Percentiles rank a stretch among this genome's conserved stretches.
Conservation (phyloP, 2,329 filamentous ascomycete genomes). For the Aspergillus awamori region DNA sequence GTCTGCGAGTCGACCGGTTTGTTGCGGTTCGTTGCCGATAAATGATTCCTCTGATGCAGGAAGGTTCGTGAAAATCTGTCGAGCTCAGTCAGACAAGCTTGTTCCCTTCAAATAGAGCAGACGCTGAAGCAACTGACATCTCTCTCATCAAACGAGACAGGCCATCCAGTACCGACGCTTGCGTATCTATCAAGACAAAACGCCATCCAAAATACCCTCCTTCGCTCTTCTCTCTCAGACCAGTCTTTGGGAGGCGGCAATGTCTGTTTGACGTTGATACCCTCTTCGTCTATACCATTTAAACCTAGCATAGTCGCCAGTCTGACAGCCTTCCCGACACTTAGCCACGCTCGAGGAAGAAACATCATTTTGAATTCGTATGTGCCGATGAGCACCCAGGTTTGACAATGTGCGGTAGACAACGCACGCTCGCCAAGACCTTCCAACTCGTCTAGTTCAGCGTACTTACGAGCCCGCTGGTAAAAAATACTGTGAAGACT, state of each 20-base stretch:
- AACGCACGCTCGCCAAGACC: constrained; percentile 89
- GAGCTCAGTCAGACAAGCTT: constrained; percentile 23
- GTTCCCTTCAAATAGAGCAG: neutral
- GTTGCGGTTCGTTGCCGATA: constrained; percentile 74
- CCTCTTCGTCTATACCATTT: constrained; percentile 79
- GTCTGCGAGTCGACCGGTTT: constrained; percentile 65
- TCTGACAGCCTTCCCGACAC: constrained; percentile 77
- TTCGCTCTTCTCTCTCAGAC: constrained; percentile 89
- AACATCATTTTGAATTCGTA: constrained; percentile 99
- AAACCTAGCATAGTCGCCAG: constrained; percentile 90
- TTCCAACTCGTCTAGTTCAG: constrained; percentile 86
- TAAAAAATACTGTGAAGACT: constrained; percentile 87
- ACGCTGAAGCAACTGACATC: constrained; percentile 59
- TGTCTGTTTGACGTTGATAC: constrained; percentile 90
- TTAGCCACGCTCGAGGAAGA: constrained; percentile 94
- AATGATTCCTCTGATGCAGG: constrained; percentile 85
- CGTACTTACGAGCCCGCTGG: constrained; percentile 82
- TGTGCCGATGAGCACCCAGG: constrained; percentile 74
- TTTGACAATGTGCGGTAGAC: constrained; percentile 81
- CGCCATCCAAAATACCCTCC: constrained; percentile 92
- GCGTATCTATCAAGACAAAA: constrained; percentile 91
- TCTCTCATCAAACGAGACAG: constrained; percentile 87
- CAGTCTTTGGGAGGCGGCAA: constrained; percentile 84
- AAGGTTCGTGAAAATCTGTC: constrained; percentile 75
- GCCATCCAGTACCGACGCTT: constrained; percentile 96